Conservation (phyloP, 2,329 filamentous ascomycete species). For the Penicillium sp. region DNA sequence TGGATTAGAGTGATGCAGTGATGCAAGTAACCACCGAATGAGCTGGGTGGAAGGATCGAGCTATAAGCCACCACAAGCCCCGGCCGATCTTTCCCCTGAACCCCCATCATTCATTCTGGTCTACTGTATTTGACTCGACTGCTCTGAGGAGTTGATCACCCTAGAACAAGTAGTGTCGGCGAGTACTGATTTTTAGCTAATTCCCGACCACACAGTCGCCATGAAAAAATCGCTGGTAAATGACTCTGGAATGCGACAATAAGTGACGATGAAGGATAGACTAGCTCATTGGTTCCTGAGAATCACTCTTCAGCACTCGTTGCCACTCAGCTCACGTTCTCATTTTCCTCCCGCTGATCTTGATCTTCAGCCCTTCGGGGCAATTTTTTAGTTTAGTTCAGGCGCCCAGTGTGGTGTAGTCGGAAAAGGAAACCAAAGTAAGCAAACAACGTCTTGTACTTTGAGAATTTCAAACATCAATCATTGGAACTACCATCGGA, state of each 20-base stretch:
- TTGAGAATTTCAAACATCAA: not conserved
- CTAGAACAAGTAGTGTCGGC: not conserved
- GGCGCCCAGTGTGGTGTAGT: not conserved
- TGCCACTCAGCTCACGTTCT: conserved; percentile 1
- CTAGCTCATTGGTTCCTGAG: not conserved
- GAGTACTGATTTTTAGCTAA: not conserved
- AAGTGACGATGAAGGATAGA: not conserved
- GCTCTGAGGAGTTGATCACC: not conserved
- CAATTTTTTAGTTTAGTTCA: not conserved
- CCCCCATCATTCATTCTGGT: not conserved
- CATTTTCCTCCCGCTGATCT: not conserved
- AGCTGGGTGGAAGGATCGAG: not conserved
- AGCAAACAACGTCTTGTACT: not conserved
- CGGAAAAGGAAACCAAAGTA: not conserved
- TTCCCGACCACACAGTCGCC: not conserved
- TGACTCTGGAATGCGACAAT: not conserved
- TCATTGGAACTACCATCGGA: not conserved
- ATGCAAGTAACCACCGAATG: not conserved
- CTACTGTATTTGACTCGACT: not conserved
- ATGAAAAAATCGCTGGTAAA: no score
- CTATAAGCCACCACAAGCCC: not conserved
- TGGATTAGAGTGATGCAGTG: not conserved
- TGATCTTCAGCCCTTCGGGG: not conserved
- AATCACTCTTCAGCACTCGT: not conserved
- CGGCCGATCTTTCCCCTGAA: not conserved